Percentiles rank a stretch among this genome's conserved stretches.
These are phyloP conservation scores for Aspergillus ellipticus DNA, from an alignment of 495 filamentous ascomycete genomes.

Conservation along the genomic window DNA sequence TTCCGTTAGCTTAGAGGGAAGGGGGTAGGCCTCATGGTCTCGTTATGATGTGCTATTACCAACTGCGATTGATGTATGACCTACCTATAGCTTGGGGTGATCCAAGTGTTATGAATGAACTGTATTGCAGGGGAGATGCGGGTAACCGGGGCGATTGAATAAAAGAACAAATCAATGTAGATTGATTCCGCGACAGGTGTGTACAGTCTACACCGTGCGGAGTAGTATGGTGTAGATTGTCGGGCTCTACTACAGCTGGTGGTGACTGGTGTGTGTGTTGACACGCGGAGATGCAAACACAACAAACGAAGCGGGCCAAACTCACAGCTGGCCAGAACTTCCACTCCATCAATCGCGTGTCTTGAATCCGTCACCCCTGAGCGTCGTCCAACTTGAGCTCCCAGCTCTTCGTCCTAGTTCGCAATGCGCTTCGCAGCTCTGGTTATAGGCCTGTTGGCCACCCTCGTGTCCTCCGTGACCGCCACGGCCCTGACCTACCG, in stretches of 20 bases:
- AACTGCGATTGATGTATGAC: slow-evolving; percentile 7
- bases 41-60: neutral
- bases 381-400: slow-evolving; percentile 9
- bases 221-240: too few relatives aligned
- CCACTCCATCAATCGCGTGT: slow-evolving; percentile 20
- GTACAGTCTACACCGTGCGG: too few relatives aligned
- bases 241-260: too few relatives aligned
- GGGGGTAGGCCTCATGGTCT: neutral
- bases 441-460: slow-evolving; percentile 59
- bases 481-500: slow-evolving; percentile 95
- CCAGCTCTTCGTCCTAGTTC: slow-evolving; percentile 14
- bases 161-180: too few relatives aligned
- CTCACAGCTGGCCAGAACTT: slow-evolving; percentile 39
- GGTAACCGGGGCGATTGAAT: neutral
- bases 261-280: neutral
- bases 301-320: slow-evolving; percentile 29
- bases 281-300: slow-evolving; percentile 30
- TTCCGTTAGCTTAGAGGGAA: neutral
- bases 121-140: neutral
- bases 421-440: slow-evolving; percentile 41
- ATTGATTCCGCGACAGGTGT: too few relatives aligned
- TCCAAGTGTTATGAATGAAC: neutral
- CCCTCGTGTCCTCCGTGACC: slow-evolving; percentile 53
- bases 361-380: slow-evolving; percentile 8
- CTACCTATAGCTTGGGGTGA: neutral